A percentile compares a stretch with the other conserved stretches of the same genome.
Conservation (phyloP, 1,284 basidiomycete species). For the Cryptococcus neoformans region DNA sequence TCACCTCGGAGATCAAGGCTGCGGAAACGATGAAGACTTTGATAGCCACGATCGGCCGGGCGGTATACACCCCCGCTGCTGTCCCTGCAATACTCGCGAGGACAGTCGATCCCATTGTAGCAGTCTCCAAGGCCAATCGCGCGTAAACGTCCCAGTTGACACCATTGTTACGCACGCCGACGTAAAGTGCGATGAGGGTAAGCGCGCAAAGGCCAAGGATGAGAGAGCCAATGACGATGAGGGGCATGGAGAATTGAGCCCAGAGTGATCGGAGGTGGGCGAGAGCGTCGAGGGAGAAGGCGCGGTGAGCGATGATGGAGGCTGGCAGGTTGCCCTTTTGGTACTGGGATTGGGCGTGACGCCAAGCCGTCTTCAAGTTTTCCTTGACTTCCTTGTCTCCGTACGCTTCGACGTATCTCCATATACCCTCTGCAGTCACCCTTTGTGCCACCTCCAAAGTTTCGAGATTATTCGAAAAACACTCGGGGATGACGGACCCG, state of each 20-base stretch:
- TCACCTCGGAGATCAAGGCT: constrained; percentile 35
- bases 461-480: constrained; percentile 57
- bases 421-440: constrained; percentile 74
- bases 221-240: constrained; percentile 65
- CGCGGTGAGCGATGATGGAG: constrained; percentile 25
- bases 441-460: constrained; percentile 62
- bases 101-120: constrained; percentile 18
- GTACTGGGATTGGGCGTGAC: constrained; percentile 9
- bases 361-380: constrained; percentile 53
- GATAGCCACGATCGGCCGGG: constrained; percentile 55
- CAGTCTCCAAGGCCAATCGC: constrained; percentile 39
- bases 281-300: constrained; percentile 65
- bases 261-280: constrained; percentile 76
- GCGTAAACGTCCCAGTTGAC: constrained; percentile 44
- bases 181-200: constrained; percentile 44
- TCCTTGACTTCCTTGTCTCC: constrained; percentile 67
- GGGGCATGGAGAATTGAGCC: constrained; percentile 84
- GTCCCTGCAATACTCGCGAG: constrained; percentile 31
- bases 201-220: constrained; percentile 49
- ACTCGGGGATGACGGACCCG: constrained; percentile 84
- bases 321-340: constrained; percentile 4
- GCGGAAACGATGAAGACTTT: constrained; percentile 20
- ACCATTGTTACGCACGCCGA: constrained; percentile 40
- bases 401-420: constrained; percentile 73
- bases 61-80: constrained; percentile 30